Percentiles rank a stretch among this genome's conserved stretches.
Evolutionary conservation across 2,329 filamentous ascomycete genomes (phyloP).

Genomic region (Fusarium pininemorale): DNA sequence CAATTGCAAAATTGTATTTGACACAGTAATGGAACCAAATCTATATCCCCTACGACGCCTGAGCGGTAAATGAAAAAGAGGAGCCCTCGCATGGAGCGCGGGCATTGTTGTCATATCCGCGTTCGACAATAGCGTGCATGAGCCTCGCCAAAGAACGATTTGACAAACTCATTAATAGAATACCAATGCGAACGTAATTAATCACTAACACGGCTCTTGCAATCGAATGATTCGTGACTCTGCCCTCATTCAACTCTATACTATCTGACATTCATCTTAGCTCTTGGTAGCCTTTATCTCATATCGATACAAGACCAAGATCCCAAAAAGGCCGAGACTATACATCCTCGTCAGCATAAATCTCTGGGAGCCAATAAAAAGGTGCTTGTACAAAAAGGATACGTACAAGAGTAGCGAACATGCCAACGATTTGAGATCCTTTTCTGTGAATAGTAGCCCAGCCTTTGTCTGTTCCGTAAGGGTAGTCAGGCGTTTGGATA

Average conservation of each 20-base stretch:
- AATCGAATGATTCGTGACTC: fast-evolving
- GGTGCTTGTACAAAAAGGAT: no score
- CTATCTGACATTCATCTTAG: background rate
- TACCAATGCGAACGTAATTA: fast-evolving
- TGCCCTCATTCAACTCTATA: no score
- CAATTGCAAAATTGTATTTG: background rate
- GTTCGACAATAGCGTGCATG: fast-evolving
- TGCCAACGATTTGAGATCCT: background rate
- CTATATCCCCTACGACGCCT: background rate
- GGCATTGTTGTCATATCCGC: background rate
- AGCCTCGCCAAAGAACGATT: background rate
- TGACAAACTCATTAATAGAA: fast-evolving
- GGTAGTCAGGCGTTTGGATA: background rate
- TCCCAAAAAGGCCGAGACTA: background rate
- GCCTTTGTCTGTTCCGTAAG: background rate
- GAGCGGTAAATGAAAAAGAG: no score
- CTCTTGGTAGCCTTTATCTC: no score
- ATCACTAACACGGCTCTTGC: background rate
- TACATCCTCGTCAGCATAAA: no score
- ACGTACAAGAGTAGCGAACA: background rate
- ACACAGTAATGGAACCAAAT: fast-evolving
- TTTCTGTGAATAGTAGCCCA: background rate
- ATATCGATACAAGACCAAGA: background rate
- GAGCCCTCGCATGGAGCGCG: background rate
- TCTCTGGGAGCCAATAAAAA: no score